Conservation (phyloP, 2,329 filamentous ascomycete genomes). For the Ophiostoma sp. region DNA sequence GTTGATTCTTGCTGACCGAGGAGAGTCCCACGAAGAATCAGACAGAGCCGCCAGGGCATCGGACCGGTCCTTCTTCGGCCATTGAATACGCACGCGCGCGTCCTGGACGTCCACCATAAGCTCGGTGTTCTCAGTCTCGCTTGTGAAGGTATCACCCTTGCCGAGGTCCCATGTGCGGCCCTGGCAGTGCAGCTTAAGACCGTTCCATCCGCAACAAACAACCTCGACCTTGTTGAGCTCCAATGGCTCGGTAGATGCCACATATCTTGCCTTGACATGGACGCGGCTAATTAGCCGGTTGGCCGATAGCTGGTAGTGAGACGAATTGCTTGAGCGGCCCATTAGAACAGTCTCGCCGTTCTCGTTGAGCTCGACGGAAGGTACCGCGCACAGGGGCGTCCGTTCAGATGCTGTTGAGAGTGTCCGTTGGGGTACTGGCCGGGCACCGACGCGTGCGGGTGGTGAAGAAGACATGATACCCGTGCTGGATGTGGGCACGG, state of each 20-base stretch:
- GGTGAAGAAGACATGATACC: constrained; percentile 86
- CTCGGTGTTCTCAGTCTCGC: constrained; percentile 78
- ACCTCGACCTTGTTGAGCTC: constrained; percentile 78
- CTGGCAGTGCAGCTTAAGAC: constrained; percentile 85
- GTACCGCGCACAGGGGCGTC: constrained; percentile 74
- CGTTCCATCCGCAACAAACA: constrained; percentile 92
- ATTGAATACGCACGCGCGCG: constrained; percentile 79
- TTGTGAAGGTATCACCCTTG: constrained; percentile 86
- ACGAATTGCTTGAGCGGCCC: constrained; percentile 90
- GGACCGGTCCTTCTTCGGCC: constrained; percentile 55
- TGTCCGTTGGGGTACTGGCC: constrained; percentile 53
- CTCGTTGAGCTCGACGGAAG: constrained; percentile 72
- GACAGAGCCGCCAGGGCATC: constrained; percentile 47
- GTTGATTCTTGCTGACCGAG: constrained; percentile 34
- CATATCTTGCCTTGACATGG: constrained; percentile 82
- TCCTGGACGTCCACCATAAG: constrained; percentile 96
- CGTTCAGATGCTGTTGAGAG: constrained; percentile 67
- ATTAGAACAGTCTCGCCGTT: constrained; percentile 79
- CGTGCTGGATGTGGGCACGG: constrained; percentile 88
- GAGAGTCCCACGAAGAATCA: constrained; percentile 66
- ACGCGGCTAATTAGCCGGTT: constrained; percentile 91
- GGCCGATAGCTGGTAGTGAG: constrained; percentile 87
- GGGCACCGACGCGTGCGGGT: constrained; percentile 38
- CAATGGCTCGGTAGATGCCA: constrained; percentile 60
- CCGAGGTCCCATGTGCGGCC: constrained; percentile 77